Base-by-base conservation (phyloP, 179 eudicot species). In the Actinidia chinensis region DNA sequence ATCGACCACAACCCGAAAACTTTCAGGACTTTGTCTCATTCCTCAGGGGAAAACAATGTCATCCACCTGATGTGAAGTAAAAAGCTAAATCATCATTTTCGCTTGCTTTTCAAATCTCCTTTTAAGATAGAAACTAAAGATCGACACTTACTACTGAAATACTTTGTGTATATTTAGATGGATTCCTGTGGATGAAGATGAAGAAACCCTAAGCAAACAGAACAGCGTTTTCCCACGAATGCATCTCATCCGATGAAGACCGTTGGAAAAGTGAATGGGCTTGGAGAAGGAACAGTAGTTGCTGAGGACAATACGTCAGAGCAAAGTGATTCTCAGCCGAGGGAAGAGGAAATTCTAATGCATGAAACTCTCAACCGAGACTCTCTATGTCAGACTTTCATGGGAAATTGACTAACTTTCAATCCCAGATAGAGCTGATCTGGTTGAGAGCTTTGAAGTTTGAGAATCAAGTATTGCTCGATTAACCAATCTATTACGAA, bases 1-100 rank as follows among this genome's bases (percentile, higher is more conserved):
- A 95, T 58, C 88, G 81, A 75, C 98, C 98, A 14, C 93, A 98
- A 5, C 90, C 87, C 43, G 95, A 93, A 76, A 93, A 95, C 79
- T 95, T 95, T 82, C 89, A 93, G 83, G 98, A 95, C 10, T 90
- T 95, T 73, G 44, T 91, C 69, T 82, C 92, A 17, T 95, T 91
- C 84, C 95, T 95, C 52, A 85, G 44, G 66, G 92, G 87, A n/a
- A 43, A 87, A 89, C 80, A 78, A 86, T 84, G 92, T 95, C 76
- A 90, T 83, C 90, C 91, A 66, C 71, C 88, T 11, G 85, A 88
- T 82, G 97, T 93, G 71, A 87, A 91, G 98, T 95, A 86, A 83
- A 66, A 70, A 1, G 33, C 56, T 44, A 14, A 77, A 20, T 36
- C 20, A 8, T 20, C 42, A 52, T 51, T 11, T 65, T 64, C 14